These are phyloP conservation scores for Candida arabinofermentans DNA, from an alignment of 805 yeast genomes.

Conservation along the genomic window DNA sequence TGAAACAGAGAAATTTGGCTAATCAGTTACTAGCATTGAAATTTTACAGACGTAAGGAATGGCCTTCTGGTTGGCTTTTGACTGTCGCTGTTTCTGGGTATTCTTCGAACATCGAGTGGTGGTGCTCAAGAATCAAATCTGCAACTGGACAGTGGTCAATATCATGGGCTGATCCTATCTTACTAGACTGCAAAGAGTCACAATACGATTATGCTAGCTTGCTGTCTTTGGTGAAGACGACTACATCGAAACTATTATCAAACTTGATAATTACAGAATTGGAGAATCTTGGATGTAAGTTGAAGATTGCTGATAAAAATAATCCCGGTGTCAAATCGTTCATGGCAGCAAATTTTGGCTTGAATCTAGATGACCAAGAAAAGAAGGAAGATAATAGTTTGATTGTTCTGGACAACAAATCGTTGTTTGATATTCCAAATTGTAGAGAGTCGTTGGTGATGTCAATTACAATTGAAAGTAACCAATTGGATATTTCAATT, in stretches of 20 bases:
- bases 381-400: constrained; percentile 28
- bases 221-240: constrained; percentile 35
- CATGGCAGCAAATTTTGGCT: constrained; percentile 26
- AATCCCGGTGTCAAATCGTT: constrained; percentile 19
- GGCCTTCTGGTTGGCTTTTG: constrained; percentile 58
- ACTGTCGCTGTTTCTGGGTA: constrained; percentile 35
- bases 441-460: constrained; percentile 34
- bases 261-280: constrained; percentile 52
- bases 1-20: constrained; percentile 19
- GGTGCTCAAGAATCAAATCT: constrained; percentile 49
- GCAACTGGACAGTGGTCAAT: constrained; percentile 51
- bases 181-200: constrained; percentile 11
- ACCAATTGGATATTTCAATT: constrained; percentile 29
- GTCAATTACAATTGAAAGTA: constrained; percentile 24
- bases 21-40: constrained; percentile 22
- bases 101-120: constrained; percentile 41
- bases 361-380: constrained; percentile 17
- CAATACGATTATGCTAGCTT: constrained; percentile 32
- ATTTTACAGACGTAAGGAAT: constrained; percentile 45
- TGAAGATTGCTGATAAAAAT: constrained; percentile 28
- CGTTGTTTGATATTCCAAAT: constrained; percentile 34
- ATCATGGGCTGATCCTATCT: constrained; percentile 42
- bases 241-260: constrained; percentile 46
- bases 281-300: constrained; percentile 35
- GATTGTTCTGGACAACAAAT: constrained; percentile 32